A percentile compares a stretch with the other conserved stretches of the same genome.
These are phyloP conservation scores for Schizothecium vesticola DNA, from an alignment of 495 filamentous ascomycete genomes.

Conservation along the genomic window DNA sequence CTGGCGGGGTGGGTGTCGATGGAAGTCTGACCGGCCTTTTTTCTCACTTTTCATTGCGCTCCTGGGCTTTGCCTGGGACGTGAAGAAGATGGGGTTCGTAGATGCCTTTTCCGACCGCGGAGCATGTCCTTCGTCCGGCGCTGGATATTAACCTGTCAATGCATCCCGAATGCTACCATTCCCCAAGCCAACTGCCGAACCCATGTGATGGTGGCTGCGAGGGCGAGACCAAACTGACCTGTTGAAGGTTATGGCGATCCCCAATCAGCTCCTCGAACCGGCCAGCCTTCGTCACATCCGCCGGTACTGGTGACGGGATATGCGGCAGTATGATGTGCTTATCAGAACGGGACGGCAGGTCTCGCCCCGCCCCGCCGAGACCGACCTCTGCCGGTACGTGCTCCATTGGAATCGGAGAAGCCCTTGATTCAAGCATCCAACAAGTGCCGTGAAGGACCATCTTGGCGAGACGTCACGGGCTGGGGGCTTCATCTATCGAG, in stretches of 20 bases:
- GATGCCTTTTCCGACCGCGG: neutral
- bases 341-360: neutral
- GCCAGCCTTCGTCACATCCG: neutral
- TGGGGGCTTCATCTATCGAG: neutral
- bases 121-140: neutral
- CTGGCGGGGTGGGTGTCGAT: conserved; percentile 53
- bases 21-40: conserved; percentile 58
- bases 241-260: neutral
- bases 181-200: neutral
- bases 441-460: neutral
- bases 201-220: neutral
- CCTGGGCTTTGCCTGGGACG: conserved; percentile 33
- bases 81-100: conserved; percentile 33
- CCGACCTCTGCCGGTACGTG: neutral
- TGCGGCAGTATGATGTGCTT: neutral
- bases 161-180: neutral
- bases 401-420: neutral
- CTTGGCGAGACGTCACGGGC: neutral
- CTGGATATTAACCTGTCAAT: neutral
- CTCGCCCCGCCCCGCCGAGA: neutral
- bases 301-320: neutral
- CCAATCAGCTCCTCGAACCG: neutral
- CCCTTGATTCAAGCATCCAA: neutral
- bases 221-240: neutral
- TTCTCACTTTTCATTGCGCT: conserved; percentile 44